Base-by-base conservation (phyloP, 2,329 filamentous ascomycete species). In the Helotiales sp. region DNA sequence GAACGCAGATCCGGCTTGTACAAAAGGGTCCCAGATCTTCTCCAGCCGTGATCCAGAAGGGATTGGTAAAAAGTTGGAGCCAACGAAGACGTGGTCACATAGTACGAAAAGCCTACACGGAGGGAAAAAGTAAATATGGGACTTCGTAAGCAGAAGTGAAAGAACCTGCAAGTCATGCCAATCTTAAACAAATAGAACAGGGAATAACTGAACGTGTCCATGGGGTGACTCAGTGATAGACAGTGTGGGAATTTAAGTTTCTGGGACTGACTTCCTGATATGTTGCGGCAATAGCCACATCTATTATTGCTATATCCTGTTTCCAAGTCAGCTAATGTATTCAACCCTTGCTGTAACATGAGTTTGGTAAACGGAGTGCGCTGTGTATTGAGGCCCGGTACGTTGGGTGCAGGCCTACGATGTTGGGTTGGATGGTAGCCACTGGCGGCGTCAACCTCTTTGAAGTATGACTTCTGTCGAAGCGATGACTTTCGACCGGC, bases 1-100 rank as follows among this genome's bases (percentile, higher is more conserved):
- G 93, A 92, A 66, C 86, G 85, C 74, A 93, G 89, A 78, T 96
- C 91, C 15, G 92, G 92, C 68, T 92, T 88, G 79, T 96, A 96
- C 58, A 96, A 82, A 8, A 93, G 82, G 30, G 81, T 87, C 17
- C 86, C 89, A 43, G 89, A 93, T 70, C 91, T 86, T 78, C 92
- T 89, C 91, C 91, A 96, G 69, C 89, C 91, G 71, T 91, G 87
- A 78, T 93, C 87, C 52, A 95, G 81, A 43, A 96, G 82, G 50
- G 77, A 81, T 77, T 95, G 90, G 74, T 96, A 96, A 74, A 92
- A 87, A 0, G 82, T 79, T 6, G 89, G 83, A 55, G 84, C 88
- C 74, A 95, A 78, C 26, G 83, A 86, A 52, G 82, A 84, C 59
- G 90, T 83, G 59, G 82, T 83, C 43, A 87, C 87, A 80, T 92